These are phyloP conservation scores for Drosera capensis DNA, from an alignment of 148 eudicot genomes.

Conservation along the genomic window DNA sequence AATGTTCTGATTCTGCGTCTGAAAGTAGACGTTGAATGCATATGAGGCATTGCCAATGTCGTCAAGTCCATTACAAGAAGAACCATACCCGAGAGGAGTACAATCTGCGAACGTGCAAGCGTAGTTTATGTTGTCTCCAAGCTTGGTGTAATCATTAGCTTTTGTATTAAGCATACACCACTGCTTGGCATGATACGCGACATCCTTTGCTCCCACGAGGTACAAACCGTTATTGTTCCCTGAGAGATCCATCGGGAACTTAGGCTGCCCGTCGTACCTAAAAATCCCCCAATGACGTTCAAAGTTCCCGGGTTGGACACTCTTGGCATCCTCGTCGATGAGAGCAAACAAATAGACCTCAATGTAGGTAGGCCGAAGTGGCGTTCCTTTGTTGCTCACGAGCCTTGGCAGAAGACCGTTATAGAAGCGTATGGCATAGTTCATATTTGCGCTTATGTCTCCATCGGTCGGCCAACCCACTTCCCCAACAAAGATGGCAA, in stretches of 20 bases:
- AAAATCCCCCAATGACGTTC: conserved; percentile 95
- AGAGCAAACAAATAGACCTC: conserved; percentile 79
- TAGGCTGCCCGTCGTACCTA: conserved; percentile 71
- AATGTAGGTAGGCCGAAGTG: conserved; percentile 55
- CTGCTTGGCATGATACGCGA: too few relatives aligned
- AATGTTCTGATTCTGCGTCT: too few relatives aligned
- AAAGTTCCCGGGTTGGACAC: conserved; percentile 60
- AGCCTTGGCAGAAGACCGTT: conserved; percentile 55
- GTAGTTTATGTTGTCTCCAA: too few relatives aligned
- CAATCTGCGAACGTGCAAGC: too few relatives aligned
- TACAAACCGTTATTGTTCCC: conserved; percentile 27
- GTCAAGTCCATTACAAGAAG: too few relatives aligned
- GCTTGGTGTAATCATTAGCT: too few relatives aligned
- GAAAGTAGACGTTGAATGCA: too few relatives aligned
- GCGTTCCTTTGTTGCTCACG: conserved; percentile 57
- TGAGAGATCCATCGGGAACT: conserved; percentile 44
- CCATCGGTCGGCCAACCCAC: conserved; percentile 98
- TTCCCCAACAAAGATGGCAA: conserved; percentile 66
- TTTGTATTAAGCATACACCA: too few relatives aligned
- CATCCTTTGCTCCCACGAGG: too few relatives aligned
- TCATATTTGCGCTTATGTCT: conserved; percentile 46
- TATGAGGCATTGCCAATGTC: too few relatives aligned
- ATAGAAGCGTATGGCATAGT: conserved; percentile 51
- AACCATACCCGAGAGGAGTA: too few relatives aligned
- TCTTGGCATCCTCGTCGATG: conserved; percentile 73